Conservation (phyloP, 768 basidiomycete genomes). For the Amanita rimosa region DNA sequence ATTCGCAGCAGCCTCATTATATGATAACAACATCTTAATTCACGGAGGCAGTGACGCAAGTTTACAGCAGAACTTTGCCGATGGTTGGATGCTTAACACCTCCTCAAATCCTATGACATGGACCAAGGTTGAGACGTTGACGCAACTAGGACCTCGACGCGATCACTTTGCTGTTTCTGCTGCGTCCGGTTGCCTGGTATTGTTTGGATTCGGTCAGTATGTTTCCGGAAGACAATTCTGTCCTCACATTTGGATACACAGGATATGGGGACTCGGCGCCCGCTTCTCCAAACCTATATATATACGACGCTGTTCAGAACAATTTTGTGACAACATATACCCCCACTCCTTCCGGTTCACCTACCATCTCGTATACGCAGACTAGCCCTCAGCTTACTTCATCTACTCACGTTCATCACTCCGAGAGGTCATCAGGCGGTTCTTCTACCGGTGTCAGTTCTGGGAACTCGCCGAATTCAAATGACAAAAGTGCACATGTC, state of each 20-base stretch:
- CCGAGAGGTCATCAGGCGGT: slow-evolving; percentile 15
- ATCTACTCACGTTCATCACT: slow-evolving; percentile 8
- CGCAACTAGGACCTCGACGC: slow-evolving; percentile 48
- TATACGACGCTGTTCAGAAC: slow-evolving; percentile 37
- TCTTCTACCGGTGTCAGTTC: not conserved
- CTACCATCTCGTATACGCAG: slow-evolving; percentile 19
- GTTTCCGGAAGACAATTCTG: not conserved
- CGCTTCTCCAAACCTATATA: slow-evolving; percentile 39
- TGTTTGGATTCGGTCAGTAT: slow-evolving; percentile 70
- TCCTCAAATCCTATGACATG: slow-evolving; percentile 46
- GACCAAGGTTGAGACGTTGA: slow-evolving; percentile 37
- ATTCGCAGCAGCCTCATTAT: slow-evolving; percentile 43
- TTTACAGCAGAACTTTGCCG: slow-evolving; percentile 40
- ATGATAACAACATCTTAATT: slow-evolving; percentile 49
- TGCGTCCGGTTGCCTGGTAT: slow-evolving; percentile 42
- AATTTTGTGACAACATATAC: slow-evolving; percentile 32
- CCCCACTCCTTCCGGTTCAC: slow-evolving; percentile 23
- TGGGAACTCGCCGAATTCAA: not conserved
- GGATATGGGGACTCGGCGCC: slow-evolving; percentile 40
- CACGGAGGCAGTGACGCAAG: slow-evolving; percentile 66
- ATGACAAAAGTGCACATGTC: not conserved
- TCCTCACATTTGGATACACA: slow-evolving; percentile 13
- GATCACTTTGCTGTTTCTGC: slow-evolving; percentile 74
- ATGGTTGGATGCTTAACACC: slow-evolving; percentile 66
- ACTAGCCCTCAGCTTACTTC: not conserved